These are phyloP conservation scores for Trifolium repens DNA, from an alignment of 306 rosid genomes.

Conservation along the genomic window DNA sequence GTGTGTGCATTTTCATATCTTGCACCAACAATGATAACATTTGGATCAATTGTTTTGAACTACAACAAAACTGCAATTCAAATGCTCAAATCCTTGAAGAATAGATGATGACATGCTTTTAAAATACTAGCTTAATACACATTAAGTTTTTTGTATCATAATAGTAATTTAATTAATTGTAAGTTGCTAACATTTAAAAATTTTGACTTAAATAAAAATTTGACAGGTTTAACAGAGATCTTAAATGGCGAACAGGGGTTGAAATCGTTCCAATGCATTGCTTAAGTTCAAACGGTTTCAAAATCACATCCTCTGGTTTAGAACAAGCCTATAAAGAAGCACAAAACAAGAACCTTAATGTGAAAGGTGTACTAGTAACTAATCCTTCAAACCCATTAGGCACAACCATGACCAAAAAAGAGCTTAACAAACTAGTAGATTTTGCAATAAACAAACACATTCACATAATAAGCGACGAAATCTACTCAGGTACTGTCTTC, in stretches of 20 bases:
- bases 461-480: conserved; percentile 82
- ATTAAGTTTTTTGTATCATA: too few relatives aligned
- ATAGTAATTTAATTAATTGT: background rate
- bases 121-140: too few relatives aligned
- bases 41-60: too few relatives aligned
- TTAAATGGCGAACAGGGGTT: conserved; percentile 80
- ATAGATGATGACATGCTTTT: too few relatives aligned
- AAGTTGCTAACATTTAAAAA: background rate
- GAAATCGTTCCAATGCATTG: conserved; percentile 82
- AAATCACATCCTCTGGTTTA: conserved; percentile 62
- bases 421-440: conserved; percentile 57
- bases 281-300: conserved; percentile 71
- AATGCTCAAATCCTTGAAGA: too few relatives aligned
- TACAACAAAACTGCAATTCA: too few relatives aligned
- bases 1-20: too few relatives aligned
- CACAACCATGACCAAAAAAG: conserved; percentile 58
- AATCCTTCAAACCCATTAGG: conserved; percentile 93
- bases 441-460: conserved; percentile 56
- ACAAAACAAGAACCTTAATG: conserved; percentile 49
- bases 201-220: background rate
- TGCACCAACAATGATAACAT: too few relatives aligned
- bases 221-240: conserved; percentile 80
- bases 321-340: conserved; percentile 68
- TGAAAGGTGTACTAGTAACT: conserved; percentile 77
- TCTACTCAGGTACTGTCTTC: conserved; percentile 79